These are phyloP conservation scores for Hanseniaspora lachancei DNA, from an alignment of 805 yeast species.

Conservation along the genomic window DNA sequence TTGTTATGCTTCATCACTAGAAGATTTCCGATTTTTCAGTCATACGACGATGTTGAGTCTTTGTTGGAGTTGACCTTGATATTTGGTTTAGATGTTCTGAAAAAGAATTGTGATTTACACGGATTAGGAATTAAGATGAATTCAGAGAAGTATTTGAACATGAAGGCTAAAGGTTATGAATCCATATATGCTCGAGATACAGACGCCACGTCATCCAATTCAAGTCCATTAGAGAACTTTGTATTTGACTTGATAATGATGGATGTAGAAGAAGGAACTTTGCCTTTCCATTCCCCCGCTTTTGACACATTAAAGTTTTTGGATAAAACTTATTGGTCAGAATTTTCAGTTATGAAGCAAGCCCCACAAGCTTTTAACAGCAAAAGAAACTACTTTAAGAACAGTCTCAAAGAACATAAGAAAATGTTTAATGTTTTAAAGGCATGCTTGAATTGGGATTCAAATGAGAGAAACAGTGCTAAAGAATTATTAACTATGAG, in stretches of 20 bases:
- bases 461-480: conserved; percentile 44
- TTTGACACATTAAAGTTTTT: conserved; percentile 46
- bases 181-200: conserved; percentile 3
- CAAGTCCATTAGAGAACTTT: conserved; percentile 27
- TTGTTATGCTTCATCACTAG: conserved; percentile 62
- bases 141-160: conserved; percentile 4
- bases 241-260: conserved; percentile 29
- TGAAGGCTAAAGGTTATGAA: conserved; percentile 9
- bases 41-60: conserved; percentile 88
- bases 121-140: conserved; percentile 70
- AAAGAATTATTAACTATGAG: conserved; percentile 42
- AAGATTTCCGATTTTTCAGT: conserved; percentile 85
- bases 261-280: conserved; percentile 36
- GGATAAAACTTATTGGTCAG: conserved; percentile 16
- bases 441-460: conserved; percentile 46
- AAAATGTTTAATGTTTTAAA: conserved; percentile 43
- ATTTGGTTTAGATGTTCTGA: conserved; percentile 63
- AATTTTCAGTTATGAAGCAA: conserved; percentile 13
- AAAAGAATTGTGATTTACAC: conserved; percentile 67
- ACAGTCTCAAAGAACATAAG: conserved; percentile 27
- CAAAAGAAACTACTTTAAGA: conserved; percentile 25
- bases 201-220: conserved; percentile 28
- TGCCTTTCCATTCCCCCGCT: conserved; percentile 62
- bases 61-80: conserved; percentile 68
- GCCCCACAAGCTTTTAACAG: conserved; percentile 17